Evolutionary conservation across 1,284 basidiomycete genomes (phyloP).

Genomic region (Termitomyces sp.): DNA sequence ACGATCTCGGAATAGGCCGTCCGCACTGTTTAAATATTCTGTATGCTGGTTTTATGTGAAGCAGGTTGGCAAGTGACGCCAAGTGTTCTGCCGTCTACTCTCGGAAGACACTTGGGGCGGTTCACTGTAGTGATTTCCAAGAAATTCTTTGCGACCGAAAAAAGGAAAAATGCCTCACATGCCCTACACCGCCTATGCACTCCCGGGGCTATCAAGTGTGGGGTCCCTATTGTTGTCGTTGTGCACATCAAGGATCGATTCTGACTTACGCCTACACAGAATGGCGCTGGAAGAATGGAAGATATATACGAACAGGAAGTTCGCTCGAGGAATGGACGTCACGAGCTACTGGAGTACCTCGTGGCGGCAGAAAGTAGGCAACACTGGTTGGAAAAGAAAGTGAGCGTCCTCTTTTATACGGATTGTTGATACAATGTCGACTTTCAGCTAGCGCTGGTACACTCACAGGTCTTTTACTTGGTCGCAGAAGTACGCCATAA

Average conservation of each 20-base stretch:
- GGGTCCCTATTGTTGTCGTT: not conserved
- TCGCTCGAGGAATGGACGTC: not conserved
- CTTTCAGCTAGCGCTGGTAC: slow-evolving; percentile 4
- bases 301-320: not conserved
- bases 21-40: not conserved
- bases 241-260: not conserved
- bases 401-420: not conserved
- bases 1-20: not conserved
- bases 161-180: not conserved
- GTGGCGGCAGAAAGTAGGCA: not conserved
- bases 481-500: slow-evolving; percentile 3
- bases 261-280: not conserved
- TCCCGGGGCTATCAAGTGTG: not conserved
- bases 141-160: not conserved
- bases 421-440: not conserved
- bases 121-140: not conserved
- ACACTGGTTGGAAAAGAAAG: slow-evolving; percentile 1
- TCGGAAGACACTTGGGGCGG: not conserved
- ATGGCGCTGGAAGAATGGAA: not conserved
- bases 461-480: slow-evolving; percentile 5
- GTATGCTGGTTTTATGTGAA: not conserved
- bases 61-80: no score
- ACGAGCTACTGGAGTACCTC: not conserved
- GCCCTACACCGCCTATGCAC: not conserved
- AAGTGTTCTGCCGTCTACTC: not conserved